phyloP scores from a whole-genome alignment of 441 rosid genomes.

The Arabidopsis lyrata region DNA sequence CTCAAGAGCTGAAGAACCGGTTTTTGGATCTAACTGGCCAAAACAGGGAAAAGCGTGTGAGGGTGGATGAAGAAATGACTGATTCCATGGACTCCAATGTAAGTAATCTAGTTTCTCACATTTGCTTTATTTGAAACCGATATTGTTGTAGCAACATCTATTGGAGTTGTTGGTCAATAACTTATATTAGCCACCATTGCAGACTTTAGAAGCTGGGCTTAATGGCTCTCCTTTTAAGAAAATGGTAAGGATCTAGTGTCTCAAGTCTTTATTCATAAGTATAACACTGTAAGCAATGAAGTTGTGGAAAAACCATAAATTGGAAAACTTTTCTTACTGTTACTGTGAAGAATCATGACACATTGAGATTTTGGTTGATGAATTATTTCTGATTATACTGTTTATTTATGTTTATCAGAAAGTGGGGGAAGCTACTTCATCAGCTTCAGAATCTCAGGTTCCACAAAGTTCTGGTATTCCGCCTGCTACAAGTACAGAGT shows the following conservation, averaged over 20 bases:
- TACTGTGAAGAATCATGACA: background rate
- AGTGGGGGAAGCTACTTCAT: slow-evolving; percentile 63
- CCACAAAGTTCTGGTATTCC: slow-evolving; percentile 37
- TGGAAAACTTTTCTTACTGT: background rate
- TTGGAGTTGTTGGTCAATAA: background rate
- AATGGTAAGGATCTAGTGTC: slow-evolving; percentile 59
- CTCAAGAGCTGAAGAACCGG: slow-evolving; percentile 42
- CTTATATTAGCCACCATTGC: slow-evolving; percentile 33
- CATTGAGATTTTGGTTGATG: slow-evolving; percentile 4
- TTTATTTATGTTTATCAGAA: slow-evolving; percentile 51
- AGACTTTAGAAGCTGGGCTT: slow-evolving; percentile 53
- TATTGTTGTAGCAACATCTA: background rate
- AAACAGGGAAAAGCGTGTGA: slow-evolving; percentile 77
- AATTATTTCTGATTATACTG: background rate
- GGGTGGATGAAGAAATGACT: slow-evolving; percentile 65
- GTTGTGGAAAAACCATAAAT: background rate
- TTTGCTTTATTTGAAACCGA: background rate
- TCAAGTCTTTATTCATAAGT: slow-evolving; percentile 1
- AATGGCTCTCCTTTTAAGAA: slow-evolving; percentile 67
- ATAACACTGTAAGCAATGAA: background rate
- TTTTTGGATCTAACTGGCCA: slow-evolving; percentile 49
- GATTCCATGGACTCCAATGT: slow-evolving; percentile 56
- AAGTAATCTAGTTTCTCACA: slow-evolving; percentile 18
- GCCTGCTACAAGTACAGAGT: slow-evolving; percentile 44
- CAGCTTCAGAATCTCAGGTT: slow-evolving; percentile 50